Conservation (phyloP, 805 yeast species). For the Huiozyma sinensis region DNA sequence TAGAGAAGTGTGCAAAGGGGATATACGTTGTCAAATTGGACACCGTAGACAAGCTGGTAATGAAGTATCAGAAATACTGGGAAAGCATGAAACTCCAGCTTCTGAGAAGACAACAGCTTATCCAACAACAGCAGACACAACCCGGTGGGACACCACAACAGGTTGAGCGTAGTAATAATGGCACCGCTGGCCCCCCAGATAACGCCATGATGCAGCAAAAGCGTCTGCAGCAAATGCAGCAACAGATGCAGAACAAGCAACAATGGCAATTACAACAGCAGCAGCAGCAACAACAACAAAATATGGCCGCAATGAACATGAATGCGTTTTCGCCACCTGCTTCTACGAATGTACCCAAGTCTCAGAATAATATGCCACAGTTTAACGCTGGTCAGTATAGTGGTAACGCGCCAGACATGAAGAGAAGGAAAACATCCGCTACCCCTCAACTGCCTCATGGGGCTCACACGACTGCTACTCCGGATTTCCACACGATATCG, state of each 20-base stretch:
- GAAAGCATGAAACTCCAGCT: conserved; percentile 62
- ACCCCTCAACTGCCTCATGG: no score
- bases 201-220: conserved; percentile 8
- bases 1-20: conserved; percentile 57
- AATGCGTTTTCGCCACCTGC: neutral
- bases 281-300: neutral
- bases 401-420: no score
- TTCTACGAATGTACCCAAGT: neutral
- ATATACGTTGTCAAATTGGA: conserved; percentile 64
- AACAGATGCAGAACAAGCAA: conserved; percentile 21
- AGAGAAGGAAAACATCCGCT: no score
- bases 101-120: conserved; percentile 29
- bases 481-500: neutral
- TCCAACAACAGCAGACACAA: conserved; percentile 26
- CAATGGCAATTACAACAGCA: conserved; percentile 14
- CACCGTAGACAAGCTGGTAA: conserved; percentile 55
- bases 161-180: neutral
- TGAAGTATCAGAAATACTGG: conserved; percentile 65
- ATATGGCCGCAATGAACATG: neutral
- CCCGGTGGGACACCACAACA: conserved; percentile 4
- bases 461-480: no score
- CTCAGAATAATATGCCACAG: no score
- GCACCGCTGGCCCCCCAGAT: neutral
- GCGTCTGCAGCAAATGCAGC: conserved; percentile 10
- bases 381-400: no score